These are phyloP conservation scores for Carex littledalei DNA, from an alignment of 176 grass and related monocot species.

Conservation along the genomic window DNA sequence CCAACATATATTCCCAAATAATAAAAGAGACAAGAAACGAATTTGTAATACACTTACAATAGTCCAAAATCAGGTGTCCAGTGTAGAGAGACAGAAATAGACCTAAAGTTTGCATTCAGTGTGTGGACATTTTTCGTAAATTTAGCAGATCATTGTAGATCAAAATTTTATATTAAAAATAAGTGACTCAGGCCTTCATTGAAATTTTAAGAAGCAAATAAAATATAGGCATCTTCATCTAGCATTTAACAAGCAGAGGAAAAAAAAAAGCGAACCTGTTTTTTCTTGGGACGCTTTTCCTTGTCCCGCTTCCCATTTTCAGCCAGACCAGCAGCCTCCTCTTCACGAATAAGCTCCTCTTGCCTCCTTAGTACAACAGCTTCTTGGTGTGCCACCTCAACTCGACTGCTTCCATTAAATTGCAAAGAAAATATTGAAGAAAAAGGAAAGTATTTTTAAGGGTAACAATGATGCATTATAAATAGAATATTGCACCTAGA, in stretches of 20 bases:
- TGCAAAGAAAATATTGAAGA: not conserved
- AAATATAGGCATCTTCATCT: not conserved
- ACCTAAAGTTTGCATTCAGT: not conserved
- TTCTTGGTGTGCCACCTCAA: slow-evolving; percentile 90
- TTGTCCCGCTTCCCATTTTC: slow-evolving; percentile 85
- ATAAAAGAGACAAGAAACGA: not conserved
- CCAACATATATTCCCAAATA: slow-evolving; percentile 8
- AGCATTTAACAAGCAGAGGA: not conserved
- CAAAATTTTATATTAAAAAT: not conserved
- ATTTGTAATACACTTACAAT: not conserved
- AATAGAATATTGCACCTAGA: not conserved
- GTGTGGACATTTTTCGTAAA: not conserved
- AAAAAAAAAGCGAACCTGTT: slow-evolving; percentile 42
- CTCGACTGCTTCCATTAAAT: slow-evolving; percentile 57
- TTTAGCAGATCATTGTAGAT: not conserved
- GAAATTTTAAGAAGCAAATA: not conserved
- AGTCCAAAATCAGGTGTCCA: not conserved
- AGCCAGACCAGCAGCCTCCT: slow-evolving; percentile 69
- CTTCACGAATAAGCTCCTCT: slow-evolving; percentile 94
- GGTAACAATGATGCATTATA: not conserved
- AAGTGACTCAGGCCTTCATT: not conserved
- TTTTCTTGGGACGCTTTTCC: slow-evolving; percentile 92
- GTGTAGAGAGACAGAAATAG: not conserved
- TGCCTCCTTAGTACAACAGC: slow-evolving; percentile 92
- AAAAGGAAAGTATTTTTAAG: not conserved